A percentile compares a stretch with the other conserved stretches of the same genome.
These are phyloP conservation scores for Coemansia sp. DNA, from an alignment of 192 early-diverging fungal genomes.

Conservation along the genomic window DNA sequence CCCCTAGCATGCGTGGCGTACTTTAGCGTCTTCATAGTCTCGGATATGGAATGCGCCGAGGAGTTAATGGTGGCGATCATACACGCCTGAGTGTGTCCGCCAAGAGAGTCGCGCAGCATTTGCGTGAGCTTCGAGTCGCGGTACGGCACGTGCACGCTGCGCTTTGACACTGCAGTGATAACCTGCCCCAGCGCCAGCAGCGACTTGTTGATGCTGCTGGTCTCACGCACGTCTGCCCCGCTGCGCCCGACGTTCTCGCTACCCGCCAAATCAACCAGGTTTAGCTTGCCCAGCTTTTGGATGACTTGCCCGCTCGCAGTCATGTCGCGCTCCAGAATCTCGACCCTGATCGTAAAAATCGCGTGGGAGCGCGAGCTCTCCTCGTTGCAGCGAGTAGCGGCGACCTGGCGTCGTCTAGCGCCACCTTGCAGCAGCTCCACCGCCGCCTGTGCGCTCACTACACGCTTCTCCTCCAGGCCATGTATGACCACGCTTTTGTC, in stretches of 20 bases:
- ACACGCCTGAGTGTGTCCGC: conserved; percentile 90
- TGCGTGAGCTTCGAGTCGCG: conserved; percentile 89
- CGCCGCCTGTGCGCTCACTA: conserved; percentile 75
- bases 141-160: conserved; percentile 70
- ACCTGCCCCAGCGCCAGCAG: conserved; percentile 73
- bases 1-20: conserved; percentile 81
- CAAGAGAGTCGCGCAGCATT: conserved; percentile 88
- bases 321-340: conserved; percentile 74
- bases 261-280: conserved; percentile 95
- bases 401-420: conserved; percentile 73
- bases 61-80: conserved; percentile 95
- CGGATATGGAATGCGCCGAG: conserved; percentile 66
- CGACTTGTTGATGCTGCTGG: conserved; percentile 89
- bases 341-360: conserved; percentile 89
- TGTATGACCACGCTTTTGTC: conserved; percentile 78
- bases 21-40: conserved; percentile 75
- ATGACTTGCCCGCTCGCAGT: conserved; percentile 81
- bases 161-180: conserved; percentile 67
- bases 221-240: conserved; percentile 91
- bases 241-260: conserved; percentile 92
- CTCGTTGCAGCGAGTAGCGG: conserved; percentile 89
- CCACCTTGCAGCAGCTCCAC: conserved; percentile 73
- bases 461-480: conserved; percentile 78
- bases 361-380: conserved; percentile 93
- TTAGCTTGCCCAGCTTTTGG: conserved; percentile 92